These are phyloP conservation scores for Russula ochroleuca DNA, from an alignment of 768 basidiomycete species.

Conservation along the genomic window DNA sequence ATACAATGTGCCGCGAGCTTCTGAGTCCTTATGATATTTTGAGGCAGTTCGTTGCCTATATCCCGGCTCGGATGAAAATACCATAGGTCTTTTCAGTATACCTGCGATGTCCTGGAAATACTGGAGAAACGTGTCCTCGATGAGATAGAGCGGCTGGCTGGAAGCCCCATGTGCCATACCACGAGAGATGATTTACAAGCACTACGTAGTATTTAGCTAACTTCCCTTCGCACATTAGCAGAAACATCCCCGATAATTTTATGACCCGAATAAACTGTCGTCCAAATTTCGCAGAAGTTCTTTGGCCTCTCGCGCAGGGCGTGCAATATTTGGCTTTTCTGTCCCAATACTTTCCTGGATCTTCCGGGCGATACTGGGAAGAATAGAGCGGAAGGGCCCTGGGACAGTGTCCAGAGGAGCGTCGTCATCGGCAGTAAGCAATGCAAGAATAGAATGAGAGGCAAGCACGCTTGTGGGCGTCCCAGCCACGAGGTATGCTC, in stretches of 20 bases:
- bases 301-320: slow-evolving; percentile 79
- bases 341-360: slow-evolving; percentile 61
- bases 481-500: slow-evolving; percentile 59
- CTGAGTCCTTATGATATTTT: background rate
- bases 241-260: background rate
- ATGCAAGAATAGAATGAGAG: slow-evolving; percentile 56
- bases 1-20: background rate
- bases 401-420: slow-evolving; percentile 32
- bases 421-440: slow-evolving; percentile 47
- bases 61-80: too few species aligned
- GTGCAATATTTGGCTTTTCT: slow-evolving; percentile 66
- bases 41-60: too few species aligned
- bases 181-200: slow-evolving; percentile 52
- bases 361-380: slow-evolving; percentile 67
- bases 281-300: slow-evolving; percentile 48
- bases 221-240: background rate
- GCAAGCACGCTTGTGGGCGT: slow-evolving; percentile 62
- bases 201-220: slow-evolving; percentile 37
- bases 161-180: slow-evolving; percentile 66
- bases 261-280: slow-evolving; percentile 24
- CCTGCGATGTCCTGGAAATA: slow-evolving; percentile 57
- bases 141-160: slow-evolving; percentile 73
- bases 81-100: slow-evolving; percentile 92
- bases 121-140: slow-evolving; percentile 62
- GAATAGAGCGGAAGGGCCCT: slow-evolving; percentile 59